These are phyloP conservation scores for Chaetomiaceae sp. DNA, from an alignment of 2,329 filamentous ascomycete species.

Conservation along the genomic window DNA sequence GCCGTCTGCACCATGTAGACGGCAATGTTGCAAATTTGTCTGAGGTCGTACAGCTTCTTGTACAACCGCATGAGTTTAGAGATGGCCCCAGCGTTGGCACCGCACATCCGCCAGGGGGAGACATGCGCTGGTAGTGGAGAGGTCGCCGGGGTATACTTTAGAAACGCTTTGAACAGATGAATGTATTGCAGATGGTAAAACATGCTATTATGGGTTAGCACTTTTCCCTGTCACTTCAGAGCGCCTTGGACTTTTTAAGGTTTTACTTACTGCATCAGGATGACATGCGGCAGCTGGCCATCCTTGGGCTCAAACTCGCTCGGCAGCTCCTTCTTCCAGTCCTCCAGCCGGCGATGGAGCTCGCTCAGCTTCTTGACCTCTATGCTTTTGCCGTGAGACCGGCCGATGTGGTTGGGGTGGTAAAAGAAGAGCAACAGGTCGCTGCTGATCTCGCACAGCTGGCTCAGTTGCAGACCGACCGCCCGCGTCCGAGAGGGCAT, in stretches of 20 bases:
- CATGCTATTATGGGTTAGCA: conserved; percentile 61
- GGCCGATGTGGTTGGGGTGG: conserved; percentile 64
- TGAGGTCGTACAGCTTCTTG: conserved; percentile 83
- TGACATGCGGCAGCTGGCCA: conserved; percentile 78
- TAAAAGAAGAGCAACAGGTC: conserved; percentile 89
- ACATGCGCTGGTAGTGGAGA: conserved; percentile 84
- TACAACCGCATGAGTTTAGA: conserved; percentile 94
- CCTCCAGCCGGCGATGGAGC: conserved; percentile 81
- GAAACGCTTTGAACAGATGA: conserved; percentile 89
- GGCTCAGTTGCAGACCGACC: conserved; percentile 73
- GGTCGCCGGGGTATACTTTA: conserved; percentile 77
- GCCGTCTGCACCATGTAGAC: conserved; percentile 95
- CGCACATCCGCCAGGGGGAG: conserved; percentile 85
- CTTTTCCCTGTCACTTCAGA: too few species aligned
- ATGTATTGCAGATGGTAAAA: conserved; percentile 96
- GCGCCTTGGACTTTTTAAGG: too few species aligned
- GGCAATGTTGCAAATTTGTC: conserved; percentile 93
- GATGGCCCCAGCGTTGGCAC: conserved; percentile 80
- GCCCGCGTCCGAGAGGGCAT: conserved; percentile 82
- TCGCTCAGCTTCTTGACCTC: conserved; percentile 92
- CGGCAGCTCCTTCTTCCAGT: conserved; percentile 80
- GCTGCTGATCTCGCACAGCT: conserved; percentile 87
- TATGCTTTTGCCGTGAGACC: conserved; percentile 65
- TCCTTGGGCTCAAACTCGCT: conserved; percentile 85
- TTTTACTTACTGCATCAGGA: conserved; percentile 75